A percentile compares a stretch with the other conserved stretches of the same genome.
These are phyloP conservation scores for Puccinia brachypodii DNA, from an alignment of 1,284 basidiomycete genomes.

Conservation along the genomic window DNA sequence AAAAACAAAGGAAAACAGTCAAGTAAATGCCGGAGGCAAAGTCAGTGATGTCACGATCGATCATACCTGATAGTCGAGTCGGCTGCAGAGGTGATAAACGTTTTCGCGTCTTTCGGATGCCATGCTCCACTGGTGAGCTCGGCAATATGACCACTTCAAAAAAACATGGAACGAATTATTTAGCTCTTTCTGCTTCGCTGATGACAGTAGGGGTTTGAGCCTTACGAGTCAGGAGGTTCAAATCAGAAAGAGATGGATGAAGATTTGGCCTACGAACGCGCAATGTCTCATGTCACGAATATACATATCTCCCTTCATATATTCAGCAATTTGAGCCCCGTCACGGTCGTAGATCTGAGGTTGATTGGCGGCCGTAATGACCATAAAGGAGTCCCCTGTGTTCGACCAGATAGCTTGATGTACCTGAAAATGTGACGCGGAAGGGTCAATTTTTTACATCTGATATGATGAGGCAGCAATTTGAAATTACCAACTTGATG, in stretches of 20 bases:
- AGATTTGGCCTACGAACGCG: constrained; percentile 62
- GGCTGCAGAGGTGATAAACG: constrained; percentile 87
- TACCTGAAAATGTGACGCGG: constrained; percentile 63
- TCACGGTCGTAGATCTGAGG: constrained; percentile 85
- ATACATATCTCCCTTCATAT: constrained; percentile 93
- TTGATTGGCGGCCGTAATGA: constrained; percentile 77
- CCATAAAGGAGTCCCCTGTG: constrained; percentile 78
- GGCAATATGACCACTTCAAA: constrained; percentile 81
- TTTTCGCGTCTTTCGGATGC: constrained; percentile 78
- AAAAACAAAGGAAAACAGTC: constrained; percentile 17
- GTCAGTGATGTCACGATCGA: background rate
- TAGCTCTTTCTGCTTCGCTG: constrained; percentile 35
- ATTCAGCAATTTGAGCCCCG: constrained; percentile 74
- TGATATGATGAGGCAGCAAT: background rate
- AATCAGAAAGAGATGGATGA: background rate
- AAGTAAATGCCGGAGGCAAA: background rate
- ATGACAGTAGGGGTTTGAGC: constrained; percentile 20
- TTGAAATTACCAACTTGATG: constrained; percentile 71
- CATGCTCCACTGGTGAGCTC: constrained; percentile 85
- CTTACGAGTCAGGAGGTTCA: background rate
- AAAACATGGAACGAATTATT: constrained; percentile 4
- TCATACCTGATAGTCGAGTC: constrained; percentile 87
- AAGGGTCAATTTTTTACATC: constrained; percentile 40
- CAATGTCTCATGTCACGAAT: constrained; percentile 99
- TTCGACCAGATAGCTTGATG: constrained; percentile 84